Base-by-base conservation (phyloP, 805 yeast species). In the Yamadazyma paraphyllophila region DNA sequence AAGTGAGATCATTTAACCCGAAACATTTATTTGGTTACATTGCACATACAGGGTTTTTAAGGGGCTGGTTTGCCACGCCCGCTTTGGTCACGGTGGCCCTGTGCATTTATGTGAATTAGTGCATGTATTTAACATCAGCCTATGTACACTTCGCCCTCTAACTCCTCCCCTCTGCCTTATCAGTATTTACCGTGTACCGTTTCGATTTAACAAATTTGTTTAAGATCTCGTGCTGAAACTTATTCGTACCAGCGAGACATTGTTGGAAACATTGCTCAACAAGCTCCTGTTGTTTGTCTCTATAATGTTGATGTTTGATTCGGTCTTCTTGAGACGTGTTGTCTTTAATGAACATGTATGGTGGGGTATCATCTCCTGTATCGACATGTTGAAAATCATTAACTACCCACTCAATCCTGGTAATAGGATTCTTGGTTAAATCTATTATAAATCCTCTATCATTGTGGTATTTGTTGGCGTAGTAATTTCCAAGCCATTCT, bases 341-440 rank as follows among this genome's bases (percentile, higher is more conserved):
- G 9, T 49, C 47, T 41, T 51, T 51, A 14, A 51, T 47, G 27
- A 36, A 51, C 36, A 46, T 47, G 26, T 38, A 51, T 16, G 52
- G 55, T 17, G 55, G 55, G 2, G 55, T 51, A 9, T 49, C 55
- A n/a, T 44, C 45, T 4, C 41, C 43, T 25, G 36, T 42, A 30
- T 41, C 43, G 25, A 45, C 44, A 10, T 26, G 31, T 26, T 55
- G 59, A 46, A 71, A 71, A 47, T 71, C 77, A 15, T 60, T 59
- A 2, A 64, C 46, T 7, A 60, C 59, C 76, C 76, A 71, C 6
- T 40, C 38, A n/a, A 46, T 56, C 36, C 65, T 65, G n/a, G 63
- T 64, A 15, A 71, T 65, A 8, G 76, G 76, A 42, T 71, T 67
- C 4, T 20, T 44, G 3, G 46, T 32, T 11, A 71, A 53, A 43